These are phyloP conservation scores for Colletotrichum costaricense DNA, from an alignment of 2,329 filamentous ascomycete species.

Conservation along the genomic window DNA sequence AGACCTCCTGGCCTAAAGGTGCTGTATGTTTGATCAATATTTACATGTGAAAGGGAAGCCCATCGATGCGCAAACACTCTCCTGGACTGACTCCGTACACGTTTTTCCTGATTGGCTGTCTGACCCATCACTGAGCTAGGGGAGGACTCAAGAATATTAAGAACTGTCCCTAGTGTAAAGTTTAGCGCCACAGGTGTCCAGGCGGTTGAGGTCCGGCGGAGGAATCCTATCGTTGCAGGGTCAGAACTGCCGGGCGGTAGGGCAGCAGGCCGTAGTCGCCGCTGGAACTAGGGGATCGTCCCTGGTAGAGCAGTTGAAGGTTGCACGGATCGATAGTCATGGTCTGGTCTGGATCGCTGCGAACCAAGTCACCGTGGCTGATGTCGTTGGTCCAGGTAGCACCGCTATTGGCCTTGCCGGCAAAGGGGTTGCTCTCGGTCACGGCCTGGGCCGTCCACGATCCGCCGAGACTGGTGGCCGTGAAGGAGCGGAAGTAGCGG, in stretches of 20 bases:
- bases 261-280: conserved; percentile 64
- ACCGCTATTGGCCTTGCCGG: conserved; percentile 74
- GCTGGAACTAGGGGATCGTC: conserved; percentile 54
- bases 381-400: conserved; percentile 76
- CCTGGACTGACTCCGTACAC: not conserved
- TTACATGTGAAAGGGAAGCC: not conserved
- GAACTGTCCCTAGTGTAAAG: fast-evolving
- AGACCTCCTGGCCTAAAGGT: not conserved
- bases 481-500: conserved; percentile 76
- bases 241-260: conserved; percentile 67
- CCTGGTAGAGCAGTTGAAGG: conserved; percentile 74
- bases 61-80: no score
- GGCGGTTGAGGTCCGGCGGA: no score
- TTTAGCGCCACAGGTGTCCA: no score
- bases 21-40: not conserved
- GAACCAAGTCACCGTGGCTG: conserved; percentile 72
- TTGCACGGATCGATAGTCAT: conserved; percentile 73
- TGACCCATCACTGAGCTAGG: no score
- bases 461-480: conserved; percentile 65
- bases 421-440: conserved; percentile 69
- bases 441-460: conserved; percentile 68
- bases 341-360: conserved; percentile 69
- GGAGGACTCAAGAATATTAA: fast-evolving
- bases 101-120: no score
- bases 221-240: conserved; percentile 38